phyloP scores from a whole-genome alignment of 345 rosid species.

The Gossypium ekmanianum region DNA sequence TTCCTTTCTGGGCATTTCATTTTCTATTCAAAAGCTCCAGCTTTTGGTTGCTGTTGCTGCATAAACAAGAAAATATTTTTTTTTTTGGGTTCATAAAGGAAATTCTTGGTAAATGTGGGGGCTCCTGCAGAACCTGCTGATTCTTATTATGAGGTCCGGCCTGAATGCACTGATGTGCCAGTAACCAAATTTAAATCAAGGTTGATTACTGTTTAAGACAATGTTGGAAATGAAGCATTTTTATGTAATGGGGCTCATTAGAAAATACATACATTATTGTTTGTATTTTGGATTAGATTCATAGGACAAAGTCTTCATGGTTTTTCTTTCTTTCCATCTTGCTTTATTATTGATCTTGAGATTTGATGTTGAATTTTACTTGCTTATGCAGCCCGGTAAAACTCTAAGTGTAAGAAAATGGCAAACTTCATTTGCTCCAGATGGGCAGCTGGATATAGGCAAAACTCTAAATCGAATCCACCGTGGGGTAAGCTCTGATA shows the following conservation, averaged over 20 bases:
- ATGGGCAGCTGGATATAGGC: slow-evolving; percentile 75
- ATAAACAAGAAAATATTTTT: background rate
- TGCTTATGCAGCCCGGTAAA: slow-evolving; percentile 76
- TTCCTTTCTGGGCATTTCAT: background rate
- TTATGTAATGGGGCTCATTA: background rate
- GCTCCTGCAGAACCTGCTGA: slow-evolving; percentile 67
- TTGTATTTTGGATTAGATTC: slow-evolving; percentile 1
- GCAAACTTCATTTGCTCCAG: slow-evolving; percentile 83
- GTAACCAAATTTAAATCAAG: slow-evolving; percentile 88
- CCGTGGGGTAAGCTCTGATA: slow-evolving; percentile 57
- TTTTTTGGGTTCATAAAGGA: slow-evolving; percentile 1
- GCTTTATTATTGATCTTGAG: too few species aligned
- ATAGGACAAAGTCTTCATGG: background rate
- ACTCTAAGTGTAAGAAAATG: slow-evolving; percentile 93
- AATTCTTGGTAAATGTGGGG: slow-evolving; percentile 66
- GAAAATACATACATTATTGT: background rate
- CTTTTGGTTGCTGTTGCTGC: background rate
- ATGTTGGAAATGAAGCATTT: background rate
- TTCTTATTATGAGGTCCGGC: slow-evolving; percentile 87
- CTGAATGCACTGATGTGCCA: slow-evolving; percentile 92
- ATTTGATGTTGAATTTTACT: background rate
- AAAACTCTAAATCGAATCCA: slow-evolving; percentile 82
- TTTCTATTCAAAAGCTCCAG: background rate
- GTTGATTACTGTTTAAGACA: slow-evolving; percentile 29
- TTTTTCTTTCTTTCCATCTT: background rate